These are phyloP conservation scores for Saussurea involucrata DNA, from an alignment of 129 eudicot genomes.

Conservation along the genomic window DNA sequence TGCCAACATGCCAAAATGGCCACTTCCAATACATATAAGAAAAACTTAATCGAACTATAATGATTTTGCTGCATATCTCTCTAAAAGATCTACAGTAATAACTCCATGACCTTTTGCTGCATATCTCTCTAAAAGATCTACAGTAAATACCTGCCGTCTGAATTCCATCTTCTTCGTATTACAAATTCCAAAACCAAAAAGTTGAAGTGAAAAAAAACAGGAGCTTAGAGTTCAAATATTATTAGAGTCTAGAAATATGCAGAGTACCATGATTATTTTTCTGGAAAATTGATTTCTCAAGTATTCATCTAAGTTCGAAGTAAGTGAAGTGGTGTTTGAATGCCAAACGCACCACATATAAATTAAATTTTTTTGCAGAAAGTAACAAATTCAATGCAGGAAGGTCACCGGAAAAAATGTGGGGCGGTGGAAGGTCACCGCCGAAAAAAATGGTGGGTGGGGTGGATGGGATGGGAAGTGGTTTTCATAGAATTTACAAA, in stretches of 20 bases:
- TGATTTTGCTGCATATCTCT: too few species aligned
- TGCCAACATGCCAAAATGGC: background rate
- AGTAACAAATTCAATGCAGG: background rate
- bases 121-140: constrained; percentile 84
- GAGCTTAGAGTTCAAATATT: background rate
- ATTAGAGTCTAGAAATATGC: background rate
- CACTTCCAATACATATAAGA: background rate
- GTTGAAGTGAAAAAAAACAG: constrained; percentile 3
- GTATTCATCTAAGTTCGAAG: background rate
- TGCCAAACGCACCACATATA: background rate
- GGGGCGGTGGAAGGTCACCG: too few species aligned
- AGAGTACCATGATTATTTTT: background rate
- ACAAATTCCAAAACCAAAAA: constrained; percentile 4
- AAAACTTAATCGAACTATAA: background rate
- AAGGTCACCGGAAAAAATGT: too few species aligned
- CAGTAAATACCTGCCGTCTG: constrained; percentile 69
- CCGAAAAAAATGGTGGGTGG: too few species aligned
- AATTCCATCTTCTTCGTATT: constrained; percentile 45
- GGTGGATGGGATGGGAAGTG: too few species aligned
- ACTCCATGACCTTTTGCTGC: constrained; percentile 95
- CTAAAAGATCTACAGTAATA: too few species aligned
- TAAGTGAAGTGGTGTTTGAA: background rate
- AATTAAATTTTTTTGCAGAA: background rate
- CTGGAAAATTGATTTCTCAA: background rate
- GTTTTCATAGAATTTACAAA: too few species aligned